These are phyloP conservation scores for Ceratocystis papillata DNA, from an alignment of 2,329 filamentous ascomycete genomes.

Conservation along the genomic window DNA sequence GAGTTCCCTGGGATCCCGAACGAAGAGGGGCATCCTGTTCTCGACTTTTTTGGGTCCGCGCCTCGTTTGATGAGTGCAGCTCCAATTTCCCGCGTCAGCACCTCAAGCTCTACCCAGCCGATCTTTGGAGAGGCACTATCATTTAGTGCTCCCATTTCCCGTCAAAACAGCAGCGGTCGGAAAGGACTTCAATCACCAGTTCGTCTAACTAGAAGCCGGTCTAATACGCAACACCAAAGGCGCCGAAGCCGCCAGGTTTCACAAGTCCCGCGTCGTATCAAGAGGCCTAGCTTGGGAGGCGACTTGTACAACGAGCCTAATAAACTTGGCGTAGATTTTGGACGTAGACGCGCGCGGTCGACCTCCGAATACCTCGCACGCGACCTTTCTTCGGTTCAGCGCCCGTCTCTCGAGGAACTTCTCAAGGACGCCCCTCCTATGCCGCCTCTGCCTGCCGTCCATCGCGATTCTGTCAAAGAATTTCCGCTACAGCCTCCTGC, in stretches of 20 bases:
- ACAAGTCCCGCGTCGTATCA: slow-evolving; percentile 39
- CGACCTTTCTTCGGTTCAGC: slow-evolving; percentile 34
- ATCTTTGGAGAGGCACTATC: slow-evolving; percentile 12
- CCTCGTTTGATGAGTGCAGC: slow-evolving; percentile 41
- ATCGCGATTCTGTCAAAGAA: slow-evolving; percentile 18
- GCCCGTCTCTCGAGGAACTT: slow-evolving; percentile 36
- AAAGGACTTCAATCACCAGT: slow-evolving; percentile 45
- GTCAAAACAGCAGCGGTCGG: slow-evolving; percentile 41
- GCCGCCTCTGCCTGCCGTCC: slow-evolving; percentile 17
- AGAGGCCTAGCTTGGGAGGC: slow-evolving; percentile 45
- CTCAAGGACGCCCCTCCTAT: slow-evolving; percentile 28
- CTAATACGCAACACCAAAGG: slow-evolving; percentile 46
- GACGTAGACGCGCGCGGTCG: slow-evolving; percentile 18
- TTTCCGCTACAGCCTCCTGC: slow-evolving; percentile 24
- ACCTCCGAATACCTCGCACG: slow-evolving; percentile 23
- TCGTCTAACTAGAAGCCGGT: slow-evolving; percentile 40
- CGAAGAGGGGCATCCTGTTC: slow-evolving; percentile 20
- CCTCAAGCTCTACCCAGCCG: slow-evolving; percentile 30
- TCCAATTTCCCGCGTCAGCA: slow-evolving; percentile 47
- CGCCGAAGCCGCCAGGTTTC: slow-evolving; percentile 32
- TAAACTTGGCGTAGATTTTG: slow-evolving; percentile 27
- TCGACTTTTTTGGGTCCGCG: slow-evolving; percentile 22
- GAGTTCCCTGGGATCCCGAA: slow-evolving; percentile 12
- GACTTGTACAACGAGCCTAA: slow-evolving; percentile 44
- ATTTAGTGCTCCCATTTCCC: slow-evolving; percentile 19